A percentile compares a stretch with the other conserved stretches of the same genome.
These are phyloP conservation scores for Acidomyces sp. DNA, from an alignment of 495 filamentous ascomycete species.

Conservation along the genomic window DNA sequence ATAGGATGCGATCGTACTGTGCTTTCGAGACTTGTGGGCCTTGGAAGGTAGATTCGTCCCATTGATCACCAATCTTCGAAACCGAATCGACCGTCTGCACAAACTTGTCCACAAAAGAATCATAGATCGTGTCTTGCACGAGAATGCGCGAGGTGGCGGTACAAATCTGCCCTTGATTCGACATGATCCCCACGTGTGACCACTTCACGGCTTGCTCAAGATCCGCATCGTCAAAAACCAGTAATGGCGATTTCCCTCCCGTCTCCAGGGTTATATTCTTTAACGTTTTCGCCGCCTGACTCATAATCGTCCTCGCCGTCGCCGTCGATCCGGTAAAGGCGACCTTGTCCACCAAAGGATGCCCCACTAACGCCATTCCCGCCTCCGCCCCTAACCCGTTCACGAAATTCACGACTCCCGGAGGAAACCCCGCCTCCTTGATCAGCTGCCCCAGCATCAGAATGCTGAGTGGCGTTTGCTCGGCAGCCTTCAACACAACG, in stretches of 20 bases:
- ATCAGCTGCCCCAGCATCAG: slow-evolving; percentile 6
- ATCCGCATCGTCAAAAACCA: slow-evolving; percentile 30
- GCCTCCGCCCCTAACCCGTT: slow-evolving; percentile 4
- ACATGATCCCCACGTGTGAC: slow-evolving; percentile 24
- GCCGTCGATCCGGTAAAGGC: slow-evolving; percentile 8
- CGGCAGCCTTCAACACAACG: slow-evolving; percentile 12
- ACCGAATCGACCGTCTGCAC: slow-evolving; percentile 7
- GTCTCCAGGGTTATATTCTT: slow-evolving; percentile 31
- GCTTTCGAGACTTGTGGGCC: slow-evolving; percentile 15
- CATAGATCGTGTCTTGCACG: slow-evolving; percentile 24
- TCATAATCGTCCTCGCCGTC: slow-evolving; percentile 5
- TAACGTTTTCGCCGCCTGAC: slow-evolving; percentile 11
- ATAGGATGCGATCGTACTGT: slow-evolving; percentile 4
- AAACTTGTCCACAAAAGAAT: slow-evolving; percentile 22
- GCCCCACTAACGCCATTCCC: slow-evolving; percentile 2
- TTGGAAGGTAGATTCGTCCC: slow-evolving; percentile 18
- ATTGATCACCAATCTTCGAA: slow-evolving; percentile 21
- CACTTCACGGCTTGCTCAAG: slow-evolving; percentile 26
- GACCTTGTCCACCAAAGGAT: slow-evolving; percentile 6
- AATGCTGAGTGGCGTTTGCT: slow-evolving; percentile 10
- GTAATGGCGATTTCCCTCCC: slow-evolving; percentile 28
- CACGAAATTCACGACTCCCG: slow-evolving; percentile 10
- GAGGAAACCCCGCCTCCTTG: slow-evolving; percentile 15
- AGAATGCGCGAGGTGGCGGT: slow-evolving; percentile 26
- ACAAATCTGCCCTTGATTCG: slow-evolving; percentile 6